phyloP scores from a whole-genome alignment of 306 rosid genomes.

The Castanospermum australe region DNA sequence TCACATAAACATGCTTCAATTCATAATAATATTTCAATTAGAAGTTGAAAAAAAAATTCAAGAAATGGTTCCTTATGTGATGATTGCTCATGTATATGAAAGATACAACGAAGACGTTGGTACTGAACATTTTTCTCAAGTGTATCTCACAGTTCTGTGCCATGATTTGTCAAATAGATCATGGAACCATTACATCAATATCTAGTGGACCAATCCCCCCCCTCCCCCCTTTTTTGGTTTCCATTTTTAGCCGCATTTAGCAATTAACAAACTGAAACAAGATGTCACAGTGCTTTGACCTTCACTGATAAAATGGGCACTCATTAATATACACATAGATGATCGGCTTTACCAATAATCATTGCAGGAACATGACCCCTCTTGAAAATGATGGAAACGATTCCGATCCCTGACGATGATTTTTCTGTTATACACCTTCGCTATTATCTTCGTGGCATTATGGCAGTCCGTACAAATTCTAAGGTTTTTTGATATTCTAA shows the following conservation, averaged over 20 bases:
- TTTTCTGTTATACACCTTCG: slow-evolving; percentile 50
- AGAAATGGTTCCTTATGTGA: not conserved
- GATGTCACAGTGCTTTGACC: not conserved
- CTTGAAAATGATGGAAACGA: slow-evolving; percentile 63
- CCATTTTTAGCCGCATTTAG: not conserved
- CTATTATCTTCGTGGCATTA: slow-evolving; percentile 57
- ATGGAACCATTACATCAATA: not conserved
- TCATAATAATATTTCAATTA: not conserved
- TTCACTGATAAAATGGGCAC: not conserved
- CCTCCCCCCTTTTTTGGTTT: not conserved
- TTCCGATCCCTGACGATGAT: slow-evolving; percentile 58
- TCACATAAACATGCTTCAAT: not conserved
- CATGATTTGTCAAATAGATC: not conserved
- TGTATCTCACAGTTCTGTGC: not conserved
- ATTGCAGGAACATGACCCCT: slow-evolving; percentile 65
- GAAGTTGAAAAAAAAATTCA: not conserved
- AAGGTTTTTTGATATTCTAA: slow-evolving; percentile 58
- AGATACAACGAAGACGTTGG: not conserved
- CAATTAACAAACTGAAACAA: not conserved
- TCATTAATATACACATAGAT: not conserved
- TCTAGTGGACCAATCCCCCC: not conserved
- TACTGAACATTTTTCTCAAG: not conserved
- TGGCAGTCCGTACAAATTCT: slow-evolving; percentile 64
- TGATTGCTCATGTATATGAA: not conserved
- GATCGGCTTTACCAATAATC: slow-evolving; percentile 50